These are phyloP conservation scores for Amauroascus niger DNA, from an alignment of 2,329 filamentous ascomycete species.

Conservation along the genomic window DNA sequence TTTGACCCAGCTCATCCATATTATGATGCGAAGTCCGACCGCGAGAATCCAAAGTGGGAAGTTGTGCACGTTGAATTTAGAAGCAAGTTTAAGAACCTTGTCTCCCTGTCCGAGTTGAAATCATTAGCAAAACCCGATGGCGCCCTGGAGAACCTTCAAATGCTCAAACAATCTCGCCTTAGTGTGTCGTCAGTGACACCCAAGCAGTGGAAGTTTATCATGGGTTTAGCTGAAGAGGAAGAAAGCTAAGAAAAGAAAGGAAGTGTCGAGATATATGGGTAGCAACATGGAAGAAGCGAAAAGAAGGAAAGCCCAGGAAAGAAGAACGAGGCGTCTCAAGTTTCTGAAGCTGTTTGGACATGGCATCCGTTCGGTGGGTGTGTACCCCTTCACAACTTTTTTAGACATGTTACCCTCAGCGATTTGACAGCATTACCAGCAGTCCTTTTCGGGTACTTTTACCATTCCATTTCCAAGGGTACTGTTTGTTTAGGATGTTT, in stretches of 20 bases:
- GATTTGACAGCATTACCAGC: neutral
- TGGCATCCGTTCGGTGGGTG: neutral
- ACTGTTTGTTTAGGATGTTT: too few species aligned
- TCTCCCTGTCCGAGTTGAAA: conserved; percentile 64
- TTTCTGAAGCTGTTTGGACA: neutral
- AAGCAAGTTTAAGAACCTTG: conserved; percentile 63
- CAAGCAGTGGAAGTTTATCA: conserved; percentile 42
- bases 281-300: neutral
- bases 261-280: neutral
- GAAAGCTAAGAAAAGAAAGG: neutral
- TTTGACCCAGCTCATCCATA: conserved; percentile 66
- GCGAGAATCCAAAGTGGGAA: conserved; percentile 68
- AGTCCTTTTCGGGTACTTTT: neutral
- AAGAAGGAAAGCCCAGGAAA: too few species aligned
- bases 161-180: conserved; percentile 69
- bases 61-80: conserved; percentile 82
- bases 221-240: conserved; percentile 33
- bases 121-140: conserved; percentile 48
- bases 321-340: neutral
- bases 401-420: neutral
- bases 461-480: too few species aligned
- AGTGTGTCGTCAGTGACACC: conserved; percentile 55
- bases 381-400: neutral
- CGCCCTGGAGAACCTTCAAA: conserved; percentile 64
- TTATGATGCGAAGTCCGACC: conserved; percentile 67